Base-by-base conservation (phyloP, 805 yeast genomes). In the Yamadazyma nakazawae region DNA sequence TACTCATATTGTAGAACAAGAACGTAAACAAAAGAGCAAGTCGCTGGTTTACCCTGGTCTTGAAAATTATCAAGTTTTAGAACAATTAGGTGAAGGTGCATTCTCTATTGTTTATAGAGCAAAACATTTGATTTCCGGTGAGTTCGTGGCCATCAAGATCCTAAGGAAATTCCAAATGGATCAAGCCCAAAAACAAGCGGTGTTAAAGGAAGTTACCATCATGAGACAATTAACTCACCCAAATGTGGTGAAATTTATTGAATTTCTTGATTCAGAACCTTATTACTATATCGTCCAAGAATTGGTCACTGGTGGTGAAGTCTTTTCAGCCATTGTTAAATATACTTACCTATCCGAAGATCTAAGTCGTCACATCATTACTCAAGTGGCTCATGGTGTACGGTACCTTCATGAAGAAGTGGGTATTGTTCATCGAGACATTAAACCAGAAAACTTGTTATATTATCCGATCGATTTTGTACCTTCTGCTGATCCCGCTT, bases 361-460 rank as follows among this genome's bases (percentile, higher is more conserved):
- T 54, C 63, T 84, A 32, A 67, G 85, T 2, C 69, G 87, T 40
- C 88, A 82, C 61, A 75, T 84, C 18, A 80, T 83, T 32, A 63
- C 67, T 28, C 90, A 85, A 59, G 78, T 85, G 31, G 82, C 84
- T 2, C 63, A 75, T 24, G 86, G 89, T 1, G 72, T 87, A 21
- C 70, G 79, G 56, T 86, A 85, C 61, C 63, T 87, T 55, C 96
- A 87, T 63, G 81, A 79, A 46, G 81, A 78, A 51, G 78, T 81
- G 41, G 94, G 94, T 6, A 80, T 87, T 43, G 95, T 86, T 30
- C 96, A 87, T 65, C 72, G 96, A 53, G 96, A 87, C 63, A 79
- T 87, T 50, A 87, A 87, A 60, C 92, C 95, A 0, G 96, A 87
- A 58, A 87, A 87, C 57, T 64, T 87, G 39, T 68, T 87, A 34